These are phyloP conservation scores for Cercis canadensis DNA, from an alignment of 306 rosid genomes.

Conservation along the genomic window DNA sequence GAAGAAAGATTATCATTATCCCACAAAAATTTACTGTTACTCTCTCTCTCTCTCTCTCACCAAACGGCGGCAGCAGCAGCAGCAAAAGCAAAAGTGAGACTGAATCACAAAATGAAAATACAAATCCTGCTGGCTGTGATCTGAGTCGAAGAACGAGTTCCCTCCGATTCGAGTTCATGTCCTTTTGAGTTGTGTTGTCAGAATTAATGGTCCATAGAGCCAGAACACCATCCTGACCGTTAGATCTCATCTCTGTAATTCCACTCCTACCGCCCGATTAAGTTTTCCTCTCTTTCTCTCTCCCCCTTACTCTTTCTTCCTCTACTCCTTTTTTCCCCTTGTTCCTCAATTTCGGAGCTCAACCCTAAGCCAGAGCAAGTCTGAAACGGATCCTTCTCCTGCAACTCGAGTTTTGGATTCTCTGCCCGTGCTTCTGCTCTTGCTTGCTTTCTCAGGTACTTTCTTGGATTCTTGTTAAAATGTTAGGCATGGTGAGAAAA, in stretches of 20 bases:
- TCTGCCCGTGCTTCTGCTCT: conserved; percentile 1
- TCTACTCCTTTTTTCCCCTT: conserved; percentile 20
- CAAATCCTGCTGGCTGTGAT: conserved; percentile 28
- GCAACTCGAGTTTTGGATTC: background rate
- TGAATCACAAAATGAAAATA: conserved; percentile 29
- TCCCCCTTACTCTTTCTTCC: conserved; percentile 2
- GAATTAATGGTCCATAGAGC: conserved; percentile 42
- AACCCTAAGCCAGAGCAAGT: conserved; percentile 27
- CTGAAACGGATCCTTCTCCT: conserved; percentile 22
- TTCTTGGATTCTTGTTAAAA: conserved; percentile 45
- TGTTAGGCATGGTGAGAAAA: background rate
- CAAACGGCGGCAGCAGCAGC: conserved; percentile 25
- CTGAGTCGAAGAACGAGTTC: conserved; percentile 47
- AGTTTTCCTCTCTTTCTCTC: conserved; percentile 17
- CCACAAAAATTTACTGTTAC: too few species aligned
- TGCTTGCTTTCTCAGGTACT: conserved; percentile 40
- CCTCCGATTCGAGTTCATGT: conserved; percentile 44
- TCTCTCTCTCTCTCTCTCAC: conserved; percentile 3
- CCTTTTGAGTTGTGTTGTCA: conserved; percentile 50
- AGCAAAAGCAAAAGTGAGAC: conserved; percentile 45
- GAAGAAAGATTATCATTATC: too few species aligned
- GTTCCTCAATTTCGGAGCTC: conserved; percentile 43
- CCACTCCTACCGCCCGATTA: conserved; percentile 57
- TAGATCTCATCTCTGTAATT: conserved; percentile 56
- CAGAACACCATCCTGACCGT: conserved; percentile 53